Conservation (phyloP, 1,139 yeast species). For the Saccharomyces hybrid region DNA sequence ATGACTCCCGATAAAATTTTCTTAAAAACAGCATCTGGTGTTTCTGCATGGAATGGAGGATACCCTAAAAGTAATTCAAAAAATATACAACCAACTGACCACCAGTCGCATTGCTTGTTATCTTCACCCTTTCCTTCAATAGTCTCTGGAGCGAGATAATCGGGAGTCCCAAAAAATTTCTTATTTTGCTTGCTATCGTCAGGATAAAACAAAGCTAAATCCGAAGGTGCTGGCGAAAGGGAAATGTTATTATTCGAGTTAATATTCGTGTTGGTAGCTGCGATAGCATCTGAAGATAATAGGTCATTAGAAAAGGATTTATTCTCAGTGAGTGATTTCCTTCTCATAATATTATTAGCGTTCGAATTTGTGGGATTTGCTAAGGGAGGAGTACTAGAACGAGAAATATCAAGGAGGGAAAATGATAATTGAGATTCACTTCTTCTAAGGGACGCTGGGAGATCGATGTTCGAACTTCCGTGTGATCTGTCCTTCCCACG, state of each 20-base stretch:
- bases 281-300: background rate
- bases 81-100: conserved; percentile 94
- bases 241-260: conserved; percentile 8
- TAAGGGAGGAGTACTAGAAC: conserved; percentile 28
- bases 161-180: conserved; percentile 90
- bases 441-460: conserved; percentile 18
- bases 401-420: conserved; percentile 22
- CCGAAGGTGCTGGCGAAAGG: conserved; percentile 14
- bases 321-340: conserved; percentile 6
- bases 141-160: conserved; percentile 94
- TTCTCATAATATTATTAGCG: conserved; percentile 8
- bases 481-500: background rate
- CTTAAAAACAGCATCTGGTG: conserved; percentile 75
- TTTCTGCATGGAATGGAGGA: conserved; percentile 86
- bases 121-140: conserved; percentile 80
- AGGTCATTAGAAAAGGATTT: conserved; percentile 5
- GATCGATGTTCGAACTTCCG: conserved; percentile 33
- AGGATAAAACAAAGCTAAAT: conserved; percentile 66
- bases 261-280: conserved; percentile 2
- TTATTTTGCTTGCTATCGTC: conserved; percentile 39
- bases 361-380: conserved; percentile 7
- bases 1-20: conserved; percentile 67
- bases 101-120: conserved; percentile 83
- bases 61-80: conserved; percentile 89
- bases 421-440: conserved; percentile 29